phyloP scores from a whole-genome alignment of 2,329 filamentous ascomycete species.

The Dryadomyces sulphureus region DNA sequence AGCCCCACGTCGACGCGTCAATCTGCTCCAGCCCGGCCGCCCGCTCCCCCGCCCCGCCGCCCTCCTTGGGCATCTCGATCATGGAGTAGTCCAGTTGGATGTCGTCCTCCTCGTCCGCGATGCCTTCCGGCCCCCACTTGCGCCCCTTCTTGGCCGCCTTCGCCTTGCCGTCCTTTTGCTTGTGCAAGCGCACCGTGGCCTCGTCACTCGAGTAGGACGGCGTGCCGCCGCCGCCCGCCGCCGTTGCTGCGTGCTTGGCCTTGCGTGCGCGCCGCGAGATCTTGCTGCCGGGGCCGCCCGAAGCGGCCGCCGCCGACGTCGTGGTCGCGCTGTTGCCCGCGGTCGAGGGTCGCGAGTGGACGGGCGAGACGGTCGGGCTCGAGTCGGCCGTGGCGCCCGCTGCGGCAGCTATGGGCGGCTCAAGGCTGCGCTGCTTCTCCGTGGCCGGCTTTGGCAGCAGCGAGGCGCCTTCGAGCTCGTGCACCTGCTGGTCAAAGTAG shows the following conservation, averaged over 20 bases:
- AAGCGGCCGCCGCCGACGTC: conserved; percentile 56
- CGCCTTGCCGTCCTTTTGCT: conserved; percentile 17
- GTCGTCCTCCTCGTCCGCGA: conserved; percentile 73
- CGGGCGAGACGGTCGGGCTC: conserved; percentile 55
- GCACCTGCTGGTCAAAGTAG: conserved; percentile 88
- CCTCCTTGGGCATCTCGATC: conserved; percentile 36
- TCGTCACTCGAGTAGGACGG: conserved; percentile 73
- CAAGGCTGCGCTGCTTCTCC: not conserved
- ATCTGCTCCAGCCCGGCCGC: conserved; percentile 53
- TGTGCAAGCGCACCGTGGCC: conserved; percentile 38
- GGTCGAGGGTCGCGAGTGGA: conserved; percentile 65
- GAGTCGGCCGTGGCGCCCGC: conserved; percentile 18
- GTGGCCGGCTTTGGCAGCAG: not conserved
- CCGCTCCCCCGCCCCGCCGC: conserved; percentile 23
- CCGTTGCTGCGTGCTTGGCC: conserved; percentile 32
- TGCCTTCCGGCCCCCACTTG: conserved; percentile 82
- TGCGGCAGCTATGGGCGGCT: conserved; percentile 15
- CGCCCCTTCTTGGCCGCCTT: conserved; percentile 66
- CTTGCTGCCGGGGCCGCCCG: conserved; percentile 59
- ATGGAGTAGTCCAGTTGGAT: conserved; percentile 83
- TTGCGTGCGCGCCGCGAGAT: conserved; percentile 69
- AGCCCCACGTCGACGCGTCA: conserved; percentile 71
- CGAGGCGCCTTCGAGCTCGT: conserved; percentile 52
- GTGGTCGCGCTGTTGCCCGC: conserved; percentile 40
- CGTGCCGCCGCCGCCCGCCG: conserved; percentile 36